Base-by-base conservation (phyloP, 495 filamentous ascomycete genomes). In the Talaromyces wortmannii region DNA sequence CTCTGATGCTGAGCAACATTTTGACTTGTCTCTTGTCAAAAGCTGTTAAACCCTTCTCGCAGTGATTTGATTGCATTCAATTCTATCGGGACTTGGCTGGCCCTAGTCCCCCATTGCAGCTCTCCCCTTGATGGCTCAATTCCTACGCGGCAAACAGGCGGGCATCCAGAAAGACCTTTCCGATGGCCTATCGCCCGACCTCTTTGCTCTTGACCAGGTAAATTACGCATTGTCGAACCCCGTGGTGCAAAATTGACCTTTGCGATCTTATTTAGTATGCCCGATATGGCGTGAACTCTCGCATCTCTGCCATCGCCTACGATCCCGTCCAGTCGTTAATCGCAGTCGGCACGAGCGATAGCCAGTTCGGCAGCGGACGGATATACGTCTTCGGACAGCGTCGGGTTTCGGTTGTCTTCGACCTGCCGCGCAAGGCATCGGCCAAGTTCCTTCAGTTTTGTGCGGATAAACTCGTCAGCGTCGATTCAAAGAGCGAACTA, bases 271-370 rank as follows among this genome's bases (percentile, higher is more conserved):
- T 31, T 7, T 18, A 89, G 85, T 83, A 91, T 57, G 78, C 79
- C 43, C 85, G 89, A 63, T 95, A 87, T 65, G 94, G 94, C 51
- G 80, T 97, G 60, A 91, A 90, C 64, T 95, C 90, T 6, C 89
- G 92, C 65, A 83, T 94, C 55, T 86, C 84, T 59, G 83, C 81
- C 23, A 63, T 97, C 45, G 86, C 92, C 59, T 97, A 95, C 75
- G 91, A 97, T 57, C 92, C 94, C 5, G 78, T 95, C 18, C 94
- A 97, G 66, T 96, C 91, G 16, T 84, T 98, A 31, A 77, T 98
- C 31, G 94, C 91, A n/a, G 80, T 97, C 47, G 94, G 91, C 29
- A 97, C 95, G 48, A 85, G 82, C 65, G 88, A 89, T 69, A 87
- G 88, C 36, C 79, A 85, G 58, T 91, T 82, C 56, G 87, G 88